phyloP scores from a whole-genome alignment of 768 basidiomycete genomes.

The Boletales sp. region DNA sequence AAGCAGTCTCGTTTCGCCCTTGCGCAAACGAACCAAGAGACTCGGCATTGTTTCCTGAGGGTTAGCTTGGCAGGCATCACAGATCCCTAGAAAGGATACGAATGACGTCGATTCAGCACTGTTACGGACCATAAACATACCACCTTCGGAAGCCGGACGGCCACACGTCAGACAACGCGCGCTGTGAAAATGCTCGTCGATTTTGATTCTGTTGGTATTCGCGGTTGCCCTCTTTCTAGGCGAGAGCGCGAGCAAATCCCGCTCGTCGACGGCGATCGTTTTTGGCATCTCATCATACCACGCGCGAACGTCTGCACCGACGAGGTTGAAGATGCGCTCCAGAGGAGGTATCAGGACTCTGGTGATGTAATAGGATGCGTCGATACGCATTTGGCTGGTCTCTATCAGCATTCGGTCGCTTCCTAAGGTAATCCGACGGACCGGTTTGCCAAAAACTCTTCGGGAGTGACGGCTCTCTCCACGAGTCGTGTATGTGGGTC shows the following conservation, averaged over 20 bases:
- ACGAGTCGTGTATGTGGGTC: slow-evolving; percentile 62
- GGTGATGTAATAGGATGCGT: slow-evolving; percentile 85
- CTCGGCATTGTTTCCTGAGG: slow-evolving; percentile 53
- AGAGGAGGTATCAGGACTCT: slow-evolving; percentile 85
- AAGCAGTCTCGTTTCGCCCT: slow-evolving; percentile 50
- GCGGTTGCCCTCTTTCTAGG: slow-evolving; percentile 33
- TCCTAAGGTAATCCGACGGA: slow-evolving; percentile 27
- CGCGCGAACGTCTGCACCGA: slow-evolving; percentile 79
- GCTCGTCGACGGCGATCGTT: slow-evolving; percentile 37
- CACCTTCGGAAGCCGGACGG: slow-evolving; percentile 50
- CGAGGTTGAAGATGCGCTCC: slow-evolving; percentile 84
- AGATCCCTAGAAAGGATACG: slow-evolving; percentile 46
- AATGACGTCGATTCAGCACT: neutral
- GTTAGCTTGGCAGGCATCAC: slow-evolving; percentile 51
- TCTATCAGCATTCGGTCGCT: neutral
- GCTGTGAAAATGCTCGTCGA: slow-evolving; percentile 74
- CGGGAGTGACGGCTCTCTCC: slow-evolving; percentile 71
- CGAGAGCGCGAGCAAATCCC: slow-evolving; percentile 32
- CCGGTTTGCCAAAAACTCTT: slow-evolving; percentile 64
- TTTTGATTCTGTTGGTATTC: slow-evolving; percentile 42
- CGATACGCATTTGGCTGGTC: slow-evolving; percentile 66
- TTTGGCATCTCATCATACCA: slow-evolving; percentile 93
- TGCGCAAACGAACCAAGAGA: slow-evolving; percentile 52
- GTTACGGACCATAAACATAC: neutral
- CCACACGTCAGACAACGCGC: slow-evolving; percentile 71